Conservation (phyloP, 768 basidiomycete genomes). For the Suillus clintonianus region DNA sequence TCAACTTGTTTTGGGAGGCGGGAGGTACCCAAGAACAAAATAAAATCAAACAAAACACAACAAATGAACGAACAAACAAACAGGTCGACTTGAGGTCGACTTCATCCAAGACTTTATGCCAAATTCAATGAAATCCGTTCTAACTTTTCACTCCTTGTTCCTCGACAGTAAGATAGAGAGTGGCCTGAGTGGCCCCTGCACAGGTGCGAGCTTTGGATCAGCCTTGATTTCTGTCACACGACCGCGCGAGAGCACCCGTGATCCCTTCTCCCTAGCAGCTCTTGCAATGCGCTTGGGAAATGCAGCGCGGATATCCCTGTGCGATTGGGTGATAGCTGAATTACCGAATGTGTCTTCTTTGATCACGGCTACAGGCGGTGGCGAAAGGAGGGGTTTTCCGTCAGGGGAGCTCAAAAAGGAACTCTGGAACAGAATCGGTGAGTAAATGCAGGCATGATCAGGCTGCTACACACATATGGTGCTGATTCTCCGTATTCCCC, state of each 20-base stretch:
- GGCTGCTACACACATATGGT: background rate
- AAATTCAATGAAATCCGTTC: background rate
- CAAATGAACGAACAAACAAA: background rate
- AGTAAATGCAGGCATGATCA: background rate
- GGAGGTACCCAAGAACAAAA: background rate
- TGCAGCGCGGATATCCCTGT: background rate
- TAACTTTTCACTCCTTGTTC: background rate
- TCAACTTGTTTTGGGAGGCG: too few relatives aligned
- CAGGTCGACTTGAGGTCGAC: too few relatives aligned
- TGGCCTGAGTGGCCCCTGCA: conserved; percentile 33
- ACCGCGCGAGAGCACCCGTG: conserved; percentile 20
- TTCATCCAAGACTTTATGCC: background rate
- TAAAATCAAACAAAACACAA: background rate
- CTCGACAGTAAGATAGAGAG: conserved; percentile 19
- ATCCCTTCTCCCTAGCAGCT: conserved; percentile 14
- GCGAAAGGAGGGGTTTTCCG: conserved; percentile 19
- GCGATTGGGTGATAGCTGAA: background rate
- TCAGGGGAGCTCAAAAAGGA: conserved; percentile 2
- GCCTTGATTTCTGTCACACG: conserved; percentile 24
- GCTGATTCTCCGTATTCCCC: background rate
- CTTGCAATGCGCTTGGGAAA: conserved; percentile 12
- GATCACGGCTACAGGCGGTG: conserved; percentile 16
- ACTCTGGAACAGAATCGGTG: background rate
- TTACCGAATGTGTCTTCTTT: conserved; percentile 7
- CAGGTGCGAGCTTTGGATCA: conserved; percentile 35